Percentiles rank a stretch among this genome's conserved stretches.
phyloP scores from a whole-genome alignment of 495 filamentous ascomycete species.

The Bacidia gigantensis region DNA sequence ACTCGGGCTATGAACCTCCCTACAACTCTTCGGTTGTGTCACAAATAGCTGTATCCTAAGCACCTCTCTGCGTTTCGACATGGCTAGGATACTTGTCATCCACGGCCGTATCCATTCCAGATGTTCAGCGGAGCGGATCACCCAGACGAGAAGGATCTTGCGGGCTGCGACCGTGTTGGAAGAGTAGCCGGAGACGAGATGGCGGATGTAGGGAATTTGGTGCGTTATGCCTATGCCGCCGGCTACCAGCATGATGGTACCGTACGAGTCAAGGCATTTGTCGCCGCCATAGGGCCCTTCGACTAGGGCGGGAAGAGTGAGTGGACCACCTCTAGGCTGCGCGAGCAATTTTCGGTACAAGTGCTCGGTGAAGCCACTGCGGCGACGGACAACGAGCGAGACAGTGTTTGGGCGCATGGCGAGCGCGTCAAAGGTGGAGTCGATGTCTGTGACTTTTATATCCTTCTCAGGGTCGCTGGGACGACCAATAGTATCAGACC shows the following conservation, averaged over 20 bases:
- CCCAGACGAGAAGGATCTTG: constrained; percentile 73
- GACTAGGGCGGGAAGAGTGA: constrained; percentile 46
- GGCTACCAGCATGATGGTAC: constrained; percentile 77
- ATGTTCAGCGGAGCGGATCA: constrained; percentile 73
- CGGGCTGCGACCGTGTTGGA: constrained; percentile 66
- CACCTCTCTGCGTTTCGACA: constrained; percentile 64
- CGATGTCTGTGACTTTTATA: constrained; percentile 26
- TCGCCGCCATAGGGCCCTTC: constrained; percentile 84
- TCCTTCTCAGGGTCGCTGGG: constrained; percentile 30
- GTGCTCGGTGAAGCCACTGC: constrained; percentile 74
- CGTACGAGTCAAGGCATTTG: constrained; percentile 77
- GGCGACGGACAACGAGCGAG: constrained; percentile 70
- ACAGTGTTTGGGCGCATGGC: constrained; percentile 38
- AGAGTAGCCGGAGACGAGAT: constrained; percentile 60
- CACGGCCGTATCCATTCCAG: constrained; percentile 87
- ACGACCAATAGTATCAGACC: constrained; percentile 48
- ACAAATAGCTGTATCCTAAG: constrained; percentile 79
- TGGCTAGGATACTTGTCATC: constrained; percentile 75
- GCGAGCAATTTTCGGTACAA: constrained; percentile 40
- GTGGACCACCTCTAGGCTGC: constrained; percentile 19
- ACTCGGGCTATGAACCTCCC: constrained; percentile 56
- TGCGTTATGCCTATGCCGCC: constrained; percentile 92
- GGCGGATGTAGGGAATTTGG: constrained; percentile 75
- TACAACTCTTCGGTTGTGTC: constrained; percentile 60
- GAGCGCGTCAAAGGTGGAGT: constrained; percentile 9